Percentiles rank a stretch among this genome's conserved stretches.
Evolutionary conservation across 805 yeast species (phyloP).

Genomic region (Wickerhamiella allomyrinae): DNA sequence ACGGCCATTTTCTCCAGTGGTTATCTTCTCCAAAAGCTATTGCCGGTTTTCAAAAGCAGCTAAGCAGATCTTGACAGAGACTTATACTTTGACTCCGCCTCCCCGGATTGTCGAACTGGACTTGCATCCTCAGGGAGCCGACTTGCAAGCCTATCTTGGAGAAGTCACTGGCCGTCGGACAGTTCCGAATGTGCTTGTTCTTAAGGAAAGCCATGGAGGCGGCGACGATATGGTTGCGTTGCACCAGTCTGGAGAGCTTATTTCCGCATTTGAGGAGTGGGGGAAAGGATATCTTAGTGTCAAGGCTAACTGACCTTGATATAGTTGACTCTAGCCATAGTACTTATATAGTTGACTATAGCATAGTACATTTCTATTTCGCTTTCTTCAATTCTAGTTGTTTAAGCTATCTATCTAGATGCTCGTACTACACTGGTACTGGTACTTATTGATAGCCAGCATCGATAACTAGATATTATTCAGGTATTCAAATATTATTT

Average conservation of each 20-base stretch:
- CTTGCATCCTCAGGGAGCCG: constrained; percentile 58
- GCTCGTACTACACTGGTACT: too few species aligned
- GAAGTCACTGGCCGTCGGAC: constrained; percentile 63
- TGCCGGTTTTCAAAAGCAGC: constrained; percentile 66
- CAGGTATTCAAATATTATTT: too few species aligned
- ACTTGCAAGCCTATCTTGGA: constrained; percentile 59
- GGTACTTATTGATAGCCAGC: too few species aligned
- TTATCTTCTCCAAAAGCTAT: constrained; percentile 38
- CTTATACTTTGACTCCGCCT: constrained; percentile 57
- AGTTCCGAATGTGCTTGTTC: constrained; percentile 79
- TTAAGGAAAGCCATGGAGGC: constrained; percentile 72
- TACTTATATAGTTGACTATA: too few species aligned
- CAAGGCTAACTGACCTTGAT: background rate
- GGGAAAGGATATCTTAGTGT: constrained; percentile 17
- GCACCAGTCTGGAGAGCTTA: constrained; percentile 43
- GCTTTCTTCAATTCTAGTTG: too few species aligned
- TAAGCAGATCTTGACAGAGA: constrained; percentile 47
- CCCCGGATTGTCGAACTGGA: constrained; percentile 73
- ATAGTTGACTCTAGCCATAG: too few species aligned
- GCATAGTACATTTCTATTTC: too few species aligned
- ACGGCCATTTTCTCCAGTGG: constrained; percentile 19
- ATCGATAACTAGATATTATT: too few species aligned
- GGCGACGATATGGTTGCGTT: constrained; percentile 61
- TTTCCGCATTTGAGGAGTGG: constrained; percentile 45
- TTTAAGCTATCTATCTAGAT: too few species aligned